Percentiles rank a stretch among this genome's conserved stretches.
phyloP scores from a whole-genome alignment of 768 basidiomycete species.

The Trametes elegans region DNA sequence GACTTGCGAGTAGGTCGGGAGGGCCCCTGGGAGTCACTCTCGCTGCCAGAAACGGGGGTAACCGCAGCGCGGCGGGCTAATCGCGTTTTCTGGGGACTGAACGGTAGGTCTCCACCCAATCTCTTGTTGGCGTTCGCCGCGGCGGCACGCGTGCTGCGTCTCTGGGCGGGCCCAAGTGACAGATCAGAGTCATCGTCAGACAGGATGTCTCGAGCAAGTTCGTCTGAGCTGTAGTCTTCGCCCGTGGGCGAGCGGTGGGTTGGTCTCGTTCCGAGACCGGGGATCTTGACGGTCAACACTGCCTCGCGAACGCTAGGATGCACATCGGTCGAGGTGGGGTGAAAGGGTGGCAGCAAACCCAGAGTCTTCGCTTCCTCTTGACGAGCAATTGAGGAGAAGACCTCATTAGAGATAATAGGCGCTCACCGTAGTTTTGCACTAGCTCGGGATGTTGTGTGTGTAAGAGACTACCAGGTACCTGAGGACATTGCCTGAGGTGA shows the following conservation, averaged over 20 bases:
- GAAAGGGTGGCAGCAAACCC: slow-evolving; percentile 49
- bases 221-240: slow-evolving; percentile 20
- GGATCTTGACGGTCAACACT: slow-evolving; percentile 33
- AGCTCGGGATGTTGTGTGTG: slow-evolving; percentile 39
- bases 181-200: slow-evolving; percentile 19
- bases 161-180: slow-evolving; percentile 1
- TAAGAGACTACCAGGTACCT: slow-evolving; percentile 33
- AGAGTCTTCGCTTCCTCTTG: slow-evolving; percentile 45
- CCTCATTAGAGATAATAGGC: slow-evolving; percentile 14
- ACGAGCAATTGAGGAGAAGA: not conserved
- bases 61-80: slow-evolving; percentile 29
- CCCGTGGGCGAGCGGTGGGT: slow-evolving; percentile 24
- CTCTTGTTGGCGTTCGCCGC: slow-evolving; percentile 16
- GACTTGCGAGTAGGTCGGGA: slow-evolving; percentile 41
- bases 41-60: slow-evolving; percentile 37
- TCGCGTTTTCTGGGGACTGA: slow-evolving; percentile 66
- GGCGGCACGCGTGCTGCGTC: slow-evolving; percentile 19
- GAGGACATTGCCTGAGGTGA: too few relatives aligned
- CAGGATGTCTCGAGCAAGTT: slow-evolving; percentile 10
- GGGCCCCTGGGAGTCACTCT: slow-evolving; percentile 33
- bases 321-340: slow-evolving; percentile 57
- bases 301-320: slow-evolving; percentile 59
- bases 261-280: slow-evolving; percentile 22
- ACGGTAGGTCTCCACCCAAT: slow-evolving; percentile 46
- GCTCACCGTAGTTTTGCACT: slow-evolving; percentile 56